Percentiles rank a stretch among this genome's conserved stretches.
These are phyloP conservation scores for Clarkia xantiana DNA, from an alignment of 345 rosid genomes.

Conservation along the genomic window DNA sequence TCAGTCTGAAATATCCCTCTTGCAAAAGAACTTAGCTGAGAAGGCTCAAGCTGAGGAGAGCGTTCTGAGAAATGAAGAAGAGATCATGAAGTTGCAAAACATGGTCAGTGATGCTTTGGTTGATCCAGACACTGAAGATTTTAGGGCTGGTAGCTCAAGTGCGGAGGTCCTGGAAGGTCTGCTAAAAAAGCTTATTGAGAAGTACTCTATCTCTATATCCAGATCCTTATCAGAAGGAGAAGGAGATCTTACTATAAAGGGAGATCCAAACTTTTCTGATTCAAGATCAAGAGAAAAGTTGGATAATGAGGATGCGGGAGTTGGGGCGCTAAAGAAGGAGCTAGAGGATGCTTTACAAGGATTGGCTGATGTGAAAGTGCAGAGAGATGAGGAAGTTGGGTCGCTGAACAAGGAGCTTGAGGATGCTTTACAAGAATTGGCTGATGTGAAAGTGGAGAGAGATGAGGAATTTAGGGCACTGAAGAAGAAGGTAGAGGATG, in stretches of 20 bases:
- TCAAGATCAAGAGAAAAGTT: constrained; percentile 28
- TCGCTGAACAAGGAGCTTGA: constrained; percentile 54
- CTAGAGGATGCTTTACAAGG: constrained; percentile 47
- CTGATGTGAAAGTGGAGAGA: constrained; percentile 38
- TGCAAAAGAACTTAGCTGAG: constrained; percentile 42
- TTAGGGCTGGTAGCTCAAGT: constrained; percentile 26
- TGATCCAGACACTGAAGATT: constrained; percentile 34
- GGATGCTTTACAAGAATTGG: constrained; percentile 38
- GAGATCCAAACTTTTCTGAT: constrained; percentile 18
- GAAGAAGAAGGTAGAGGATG: constrained; percentile 56
- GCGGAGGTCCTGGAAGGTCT: constrained; percentile 46
- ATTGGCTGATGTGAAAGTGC: constrained; percentile 39
- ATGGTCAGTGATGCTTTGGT: constrained; percentile 43
- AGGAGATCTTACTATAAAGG: constrained; percentile 13
- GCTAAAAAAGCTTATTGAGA: constrained; percentile 56
- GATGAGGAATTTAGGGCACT: constrained; percentile 24
- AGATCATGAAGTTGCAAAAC: constrained; percentile 38
- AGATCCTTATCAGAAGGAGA: constrained; percentile 15
- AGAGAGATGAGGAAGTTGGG: constrained; percentile 20
- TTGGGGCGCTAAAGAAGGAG: constrained; percentile 39
- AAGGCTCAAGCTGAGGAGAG: constrained; percentile 33
- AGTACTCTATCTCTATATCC: constrained; percentile 18
- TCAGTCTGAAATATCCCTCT: constrained; percentile 29
- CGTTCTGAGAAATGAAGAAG: constrained; percentile 29
- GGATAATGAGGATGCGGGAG: constrained; percentile 20